phyloP scores from a whole-genome alignment of 2,329 filamentous ascomycete species.

The Sarocladium kiliense region DNA sequence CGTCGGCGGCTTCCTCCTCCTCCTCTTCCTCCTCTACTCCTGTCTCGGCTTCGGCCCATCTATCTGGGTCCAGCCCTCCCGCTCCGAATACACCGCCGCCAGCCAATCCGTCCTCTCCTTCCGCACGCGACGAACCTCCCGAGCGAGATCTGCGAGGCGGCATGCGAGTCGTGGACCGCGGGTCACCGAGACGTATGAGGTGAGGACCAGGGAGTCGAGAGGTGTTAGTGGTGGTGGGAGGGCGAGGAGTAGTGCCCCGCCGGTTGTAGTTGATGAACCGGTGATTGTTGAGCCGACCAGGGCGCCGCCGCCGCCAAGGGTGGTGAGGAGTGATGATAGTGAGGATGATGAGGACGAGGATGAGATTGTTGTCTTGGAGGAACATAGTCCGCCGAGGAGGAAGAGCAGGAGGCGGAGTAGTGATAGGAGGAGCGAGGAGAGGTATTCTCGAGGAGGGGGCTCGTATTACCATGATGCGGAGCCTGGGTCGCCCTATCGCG shows the following conservation, averaged over 20 bases:
- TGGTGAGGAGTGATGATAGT: slow-evolving; percentile 8
- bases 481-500: slow-evolving; percentile 3
- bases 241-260: slow-evolving; percentile 9
- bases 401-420: slow-evolving; percentile 17
- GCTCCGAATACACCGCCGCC: slow-evolving; percentile 9
- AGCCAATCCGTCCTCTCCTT: slow-evolving; percentile 15
- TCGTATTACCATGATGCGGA: slow-evolving; percentile 5
- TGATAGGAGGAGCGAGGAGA: slow-evolving; percentile 11
- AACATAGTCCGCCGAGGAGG: slow-evolving; percentile 22
- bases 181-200: slow-evolving; percentile 24
- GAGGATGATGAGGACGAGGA: slow-evolving; percentile 27
- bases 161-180: slow-evolving; percentile 10
- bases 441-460: neutral
- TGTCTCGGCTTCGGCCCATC: slow-evolving; percentile 38
- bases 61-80: slow-evolving; percentile 2
- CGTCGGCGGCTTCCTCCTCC: slow-evolving; percentile 45
- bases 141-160: slow-evolving; percentile 11
- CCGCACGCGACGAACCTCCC: slow-evolving; percentile 11
- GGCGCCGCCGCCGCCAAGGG: slow-evolving; percentile 9
- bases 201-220: slow-evolving; percentile 18
- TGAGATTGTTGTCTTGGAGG: slow-evolving; percentile 33
- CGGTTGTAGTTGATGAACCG: neutral
- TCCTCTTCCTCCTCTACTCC: slow-evolving; percentile 47
- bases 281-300: slow-evolving; percentile 21
- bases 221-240: slow-evolving; percentile 2